A percentile compares a stretch with the other conserved stretches of the same genome.
These are phyloP conservation scores for Oryza nivara DNA, from an alignment of 176 grass and related monocot species.

Conservation along the genomic window DNA sequence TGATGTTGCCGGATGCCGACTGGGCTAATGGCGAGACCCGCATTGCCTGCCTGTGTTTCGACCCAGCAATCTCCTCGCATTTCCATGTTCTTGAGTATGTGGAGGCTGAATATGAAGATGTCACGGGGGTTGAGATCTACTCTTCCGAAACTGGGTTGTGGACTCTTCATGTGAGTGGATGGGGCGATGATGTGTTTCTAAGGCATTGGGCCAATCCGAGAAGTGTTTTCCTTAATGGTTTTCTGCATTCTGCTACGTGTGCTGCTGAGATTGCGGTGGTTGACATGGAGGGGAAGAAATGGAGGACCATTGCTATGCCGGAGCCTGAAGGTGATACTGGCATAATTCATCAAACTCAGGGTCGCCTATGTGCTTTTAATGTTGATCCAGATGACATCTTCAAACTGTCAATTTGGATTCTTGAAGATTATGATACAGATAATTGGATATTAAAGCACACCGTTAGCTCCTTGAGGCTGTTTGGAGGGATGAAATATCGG, in stretches of 20 bases:
- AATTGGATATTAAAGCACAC: not conserved
- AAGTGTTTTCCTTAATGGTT: not conserved
- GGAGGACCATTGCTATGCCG: not conserved
- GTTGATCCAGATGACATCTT: not conserved
- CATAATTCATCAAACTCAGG: not conserved
- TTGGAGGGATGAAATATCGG: not conserved
- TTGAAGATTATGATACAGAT: not conserved
- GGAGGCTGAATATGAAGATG: not conserved
- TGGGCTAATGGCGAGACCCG: not conserved
- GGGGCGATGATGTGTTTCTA: not conserved
- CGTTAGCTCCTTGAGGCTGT: not conserved
- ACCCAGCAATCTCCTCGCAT: not conserved
- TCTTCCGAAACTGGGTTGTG: not conserved
- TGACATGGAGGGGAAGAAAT: not conserved
- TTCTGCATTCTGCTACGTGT: not conserved
- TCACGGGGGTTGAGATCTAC: not conserved
- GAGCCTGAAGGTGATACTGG: not conserved
- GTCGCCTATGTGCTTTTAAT: not conserved
- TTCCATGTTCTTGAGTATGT: not conserved
- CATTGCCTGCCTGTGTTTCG: too few relatives aligned
- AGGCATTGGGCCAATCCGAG: not conserved
- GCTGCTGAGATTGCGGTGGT: not conserved
- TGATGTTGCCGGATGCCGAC: not conserved
- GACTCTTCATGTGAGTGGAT: not conserved
- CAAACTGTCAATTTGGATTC: not conserved